Percentiles rank a stretch among this genome's conserved stretches.
Evolutionary conservation across 2,329 filamentous ascomycete genomes (phyloP).

Genomic region (Delphinella strobiligena): DNA sequence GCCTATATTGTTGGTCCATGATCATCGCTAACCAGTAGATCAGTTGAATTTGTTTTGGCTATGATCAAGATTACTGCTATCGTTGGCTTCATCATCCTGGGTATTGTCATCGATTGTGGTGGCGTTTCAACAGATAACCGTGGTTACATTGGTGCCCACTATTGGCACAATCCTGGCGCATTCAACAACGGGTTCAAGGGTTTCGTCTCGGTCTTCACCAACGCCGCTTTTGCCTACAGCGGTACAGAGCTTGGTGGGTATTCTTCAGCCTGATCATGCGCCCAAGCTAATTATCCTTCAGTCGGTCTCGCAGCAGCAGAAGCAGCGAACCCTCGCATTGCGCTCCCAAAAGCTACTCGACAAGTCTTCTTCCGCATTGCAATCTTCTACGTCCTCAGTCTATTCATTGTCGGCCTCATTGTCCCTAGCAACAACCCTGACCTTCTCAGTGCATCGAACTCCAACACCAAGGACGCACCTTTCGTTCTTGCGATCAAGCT

Average conservation of each 20-base stretch:
- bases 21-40: not conserved
- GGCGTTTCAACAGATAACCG: conserved; percentile 42
- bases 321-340: conserved; percentile 34
- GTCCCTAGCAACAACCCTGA: conserved; percentile 13
- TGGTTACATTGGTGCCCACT: conserved; percentile 49
- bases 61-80: conserved; percentile 31
- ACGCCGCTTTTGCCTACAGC: conserved; percentile 51
- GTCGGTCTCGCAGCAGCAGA: conserved; percentile 37
- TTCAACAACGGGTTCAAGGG: conserved; percentile 50
- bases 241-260: conserved; percentile 41
- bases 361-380: conserved; percentile 15
- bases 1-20: not conserved
- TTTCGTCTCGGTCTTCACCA: conserved; percentile 52
- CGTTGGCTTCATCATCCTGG: conserved; percentile 53
- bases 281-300: not conserved
- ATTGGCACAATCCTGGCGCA: conserved; percentile 25
- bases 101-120: conserved; percentile 47
- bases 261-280: conserved; percentile 5
- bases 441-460: conserved; percentile 21
- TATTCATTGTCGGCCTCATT: conserved; percentile 14
- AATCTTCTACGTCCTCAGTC: conserved; percentile 14
- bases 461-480: conserved; percentile 38
- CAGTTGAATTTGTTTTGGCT: conserved; percentile 22
- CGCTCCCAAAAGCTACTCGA: conserved; percentile 15
- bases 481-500: conserved; percentile 52